Conservation (phyloP, 805 yeast genomes). For the Torulaspora quercuum region DNA sequence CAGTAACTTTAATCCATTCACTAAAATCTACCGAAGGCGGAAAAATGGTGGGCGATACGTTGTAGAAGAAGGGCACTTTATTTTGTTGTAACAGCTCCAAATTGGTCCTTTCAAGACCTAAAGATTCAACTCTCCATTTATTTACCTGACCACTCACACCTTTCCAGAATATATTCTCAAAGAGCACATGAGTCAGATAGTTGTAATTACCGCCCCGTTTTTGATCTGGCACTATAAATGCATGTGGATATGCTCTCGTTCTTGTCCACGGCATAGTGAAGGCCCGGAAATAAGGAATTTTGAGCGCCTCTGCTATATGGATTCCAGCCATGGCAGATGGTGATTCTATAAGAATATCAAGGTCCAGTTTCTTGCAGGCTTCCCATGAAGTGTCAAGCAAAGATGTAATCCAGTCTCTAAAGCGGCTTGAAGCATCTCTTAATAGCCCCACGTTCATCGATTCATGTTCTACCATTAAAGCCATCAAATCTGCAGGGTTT, state of each 20-base stretch:
- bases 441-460: slow-evolving; percentile 77
- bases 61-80: slow-evolving; percentile 83
- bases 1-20: slow-evolving; percentile 94
- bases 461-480: slow-evolving; percentile 88
- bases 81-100: slow-evolving; percentile 68
- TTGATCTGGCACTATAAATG: slow-evolving; percentile 91
- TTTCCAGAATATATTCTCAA: slow-evolving; percentile 90
- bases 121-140: slow-evolving; percentile 72
- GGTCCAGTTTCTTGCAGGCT: slow-evolving; percentile 64
- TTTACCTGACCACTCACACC: slow-evolving; percentile 86
- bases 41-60: slow-evolving; percentile 80
- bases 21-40: slow-evolving; percentile 93
- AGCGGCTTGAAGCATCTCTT: slow-evolving; percentile 75
- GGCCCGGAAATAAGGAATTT: slow-evolving; percentile 88
- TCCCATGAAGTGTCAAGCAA: slow-evolving; percentile 72
- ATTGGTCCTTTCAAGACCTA: slow-evolving; percentile 65
- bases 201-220: slow-evolving; percentile 91
- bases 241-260: slow-evolving; percentile 94
- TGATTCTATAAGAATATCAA: slow-evolving; percentile 84
- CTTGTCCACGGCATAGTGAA: slow-evolving; percentile 99
- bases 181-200: slow-evolving; percentile 86
- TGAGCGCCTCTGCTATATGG: slow-evolving; percentile 89
- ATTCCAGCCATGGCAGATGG: slow-evolving; percentile 96
- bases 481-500: slow-evolving; percentile 87
- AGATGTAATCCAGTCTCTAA: slow-evolving; percentile 79